These are phyloP conservation scores for Metarhizium album DNA, from an alignment of 2,329 filamentous ascomycete species.

Conservation along the genomic window DNA sequence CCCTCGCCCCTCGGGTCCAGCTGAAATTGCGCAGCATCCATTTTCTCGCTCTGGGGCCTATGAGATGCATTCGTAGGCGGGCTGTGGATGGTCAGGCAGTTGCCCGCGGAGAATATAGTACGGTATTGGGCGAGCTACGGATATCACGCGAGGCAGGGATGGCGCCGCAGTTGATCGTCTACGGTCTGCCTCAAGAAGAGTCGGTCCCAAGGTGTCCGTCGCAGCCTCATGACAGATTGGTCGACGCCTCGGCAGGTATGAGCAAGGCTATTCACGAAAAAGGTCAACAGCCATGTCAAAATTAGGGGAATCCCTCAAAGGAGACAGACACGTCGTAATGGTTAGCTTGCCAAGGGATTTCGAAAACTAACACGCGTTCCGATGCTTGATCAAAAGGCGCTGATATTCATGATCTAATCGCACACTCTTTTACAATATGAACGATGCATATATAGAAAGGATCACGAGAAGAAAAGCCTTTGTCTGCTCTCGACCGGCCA, in stretches of 20 bases:
- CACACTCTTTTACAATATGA: neutral
- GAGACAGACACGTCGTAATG: neutral
- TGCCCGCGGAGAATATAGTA: too few relatives aligned
- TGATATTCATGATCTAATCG: neutral
- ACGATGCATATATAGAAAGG: neutral
- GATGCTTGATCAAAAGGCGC: neutral
- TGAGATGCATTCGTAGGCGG: neutral
- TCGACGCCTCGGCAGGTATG: too few relatives aligned
- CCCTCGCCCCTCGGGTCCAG: neutral
- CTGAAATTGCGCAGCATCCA: neutral
- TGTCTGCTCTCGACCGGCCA: neutral
- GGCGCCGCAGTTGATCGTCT: too few relatives aligned
- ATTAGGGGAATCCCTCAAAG: neutral
- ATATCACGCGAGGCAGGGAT: too few relatives aligned
- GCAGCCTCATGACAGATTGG: too few relatives aligned
- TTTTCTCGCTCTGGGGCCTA: neutral
- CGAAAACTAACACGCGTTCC: too few relatives aligned
- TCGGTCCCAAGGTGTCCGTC: too few relatives aligned
- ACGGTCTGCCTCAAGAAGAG: too few relatives aligned
- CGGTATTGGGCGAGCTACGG: too few relatives aligned
- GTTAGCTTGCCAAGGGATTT: neutral
- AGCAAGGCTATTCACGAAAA: neutral
- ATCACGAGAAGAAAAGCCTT: neutral
- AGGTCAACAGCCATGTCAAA: neutral
- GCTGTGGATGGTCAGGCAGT: too few relatives aligned